These are phyloP conservation scores for Letharia columbiana DNA, from an alignment of 495 filamentous ascomycete species.

Conservation along the genomic window DNA sequence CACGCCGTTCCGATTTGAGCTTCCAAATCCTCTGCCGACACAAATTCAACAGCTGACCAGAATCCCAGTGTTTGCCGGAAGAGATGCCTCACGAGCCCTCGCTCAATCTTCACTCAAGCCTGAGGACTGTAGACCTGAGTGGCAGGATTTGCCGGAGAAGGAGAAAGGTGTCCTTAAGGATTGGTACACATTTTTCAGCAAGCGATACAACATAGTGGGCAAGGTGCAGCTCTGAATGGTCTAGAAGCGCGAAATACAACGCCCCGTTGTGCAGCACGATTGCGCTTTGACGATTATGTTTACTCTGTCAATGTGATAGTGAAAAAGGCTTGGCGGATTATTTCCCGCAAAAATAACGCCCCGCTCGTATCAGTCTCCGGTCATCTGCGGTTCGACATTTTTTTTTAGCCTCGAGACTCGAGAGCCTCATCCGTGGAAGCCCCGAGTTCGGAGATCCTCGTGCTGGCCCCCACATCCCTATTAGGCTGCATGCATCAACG, in stretches of 20 bases:
- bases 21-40: background rate
- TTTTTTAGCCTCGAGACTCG: background rate
- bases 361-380: background rate
- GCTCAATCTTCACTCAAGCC: constrained; percentile 76
- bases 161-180: constrained; percentile 77
- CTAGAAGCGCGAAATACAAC: constrained; percentile 5
- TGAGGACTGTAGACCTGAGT: constrained; percentile 76
- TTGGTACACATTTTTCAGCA: constrained; percentile 93
- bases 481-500: constrained; percentile 1
- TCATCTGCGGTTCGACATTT: background rate
- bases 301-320: constrained; percentile 1
- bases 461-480: constrained; percentile 10
- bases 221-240: constrained; percentile 41
- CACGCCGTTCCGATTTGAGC: background rate
- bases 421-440: constrained; percentile 2
- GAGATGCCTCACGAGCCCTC: constrained; percentile 85
- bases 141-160: constrained; percentile 78
- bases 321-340: constrained; percentile 3
- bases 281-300: constrained; percentile 13
- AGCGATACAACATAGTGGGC: constrained; percentile 89
- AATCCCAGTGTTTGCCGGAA: constrained; percentile 77
- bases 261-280: constrained; percentile 11
- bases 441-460: constrained; percentile 13
- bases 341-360: background rate
- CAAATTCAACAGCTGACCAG: constrained; percentile 17